Conservation (phyloP, 2,329 filamentous ascomycete species). For the Colletotrichum sublineola region DNA sequence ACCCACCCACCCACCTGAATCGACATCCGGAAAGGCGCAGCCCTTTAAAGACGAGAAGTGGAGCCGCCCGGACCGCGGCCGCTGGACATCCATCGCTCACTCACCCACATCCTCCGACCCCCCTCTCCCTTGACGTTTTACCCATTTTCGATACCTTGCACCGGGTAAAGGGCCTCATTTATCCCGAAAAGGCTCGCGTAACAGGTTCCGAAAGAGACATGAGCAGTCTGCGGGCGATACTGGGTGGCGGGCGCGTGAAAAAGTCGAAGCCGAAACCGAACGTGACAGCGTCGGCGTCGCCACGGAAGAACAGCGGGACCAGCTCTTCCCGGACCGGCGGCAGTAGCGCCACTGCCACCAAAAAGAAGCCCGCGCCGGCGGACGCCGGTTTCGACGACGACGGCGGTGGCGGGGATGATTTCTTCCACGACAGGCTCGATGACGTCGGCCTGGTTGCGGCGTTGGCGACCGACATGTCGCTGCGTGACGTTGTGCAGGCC, state of each 20-base stretch:
- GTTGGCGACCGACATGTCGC: constrained; percentile 67
- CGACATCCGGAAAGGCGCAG: constrained; percentile 17
- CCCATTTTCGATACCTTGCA: not conserved
- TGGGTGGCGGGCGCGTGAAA: constrained; percentile 53
- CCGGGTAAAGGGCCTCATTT: not conserved
- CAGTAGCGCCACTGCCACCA: constrained; percentile 6
- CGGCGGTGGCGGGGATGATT: constrained; percentile 44
- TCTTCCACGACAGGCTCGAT: constrained; percentile 65
- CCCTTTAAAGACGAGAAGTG: constrained; percentile 18
- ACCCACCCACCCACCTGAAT: constrained; percentile 14
- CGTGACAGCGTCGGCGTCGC: constrained; percentile 44
- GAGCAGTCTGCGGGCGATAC: constrained; percentile 54
- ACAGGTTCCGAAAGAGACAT: constrained; percentile 29
- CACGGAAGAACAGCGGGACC: constrained; percentile 45
- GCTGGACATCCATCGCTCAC: constrained; percentile 15
- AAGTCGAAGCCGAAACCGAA: constrained; percentile 47
- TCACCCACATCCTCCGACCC: not conserved
- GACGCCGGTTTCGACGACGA: constrained; percentile 7
- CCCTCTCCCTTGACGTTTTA: not conserved
- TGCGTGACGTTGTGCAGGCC: constrained; percentile 74
- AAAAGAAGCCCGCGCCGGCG: constrained; percentile 36
- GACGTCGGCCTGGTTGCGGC: constrained; percentile 70
- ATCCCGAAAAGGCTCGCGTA: constrained; percentile 16
- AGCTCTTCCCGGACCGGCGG: constrained; percentile 4
- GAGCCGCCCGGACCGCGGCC: constrained; percentile 25